Percentiles rank a stretch among this genome's conserved stretches.
phyloP scores from a whole-genome alignment of 2,329 filamentous ascomycete species.

The Ophiostoma perfectum region DNA sequence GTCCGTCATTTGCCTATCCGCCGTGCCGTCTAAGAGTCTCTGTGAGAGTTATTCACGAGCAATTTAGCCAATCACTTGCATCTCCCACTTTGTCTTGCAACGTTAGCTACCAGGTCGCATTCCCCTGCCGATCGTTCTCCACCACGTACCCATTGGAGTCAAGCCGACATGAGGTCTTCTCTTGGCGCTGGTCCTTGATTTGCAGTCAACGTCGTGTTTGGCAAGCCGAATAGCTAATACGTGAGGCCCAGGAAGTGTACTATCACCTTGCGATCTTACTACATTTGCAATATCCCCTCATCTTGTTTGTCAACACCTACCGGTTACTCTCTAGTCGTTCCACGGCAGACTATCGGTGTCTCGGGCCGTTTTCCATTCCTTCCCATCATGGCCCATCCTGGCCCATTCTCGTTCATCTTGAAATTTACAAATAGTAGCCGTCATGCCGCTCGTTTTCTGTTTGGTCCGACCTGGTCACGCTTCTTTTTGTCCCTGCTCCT shows the following conservation, averaged over 20 bases:
- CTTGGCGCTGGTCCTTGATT: conserved; percentile 1
- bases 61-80: neutral
- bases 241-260: neutral
- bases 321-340: neutral
- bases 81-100: neutral
- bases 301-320: conserved; percentile 4
- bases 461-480: neutral
- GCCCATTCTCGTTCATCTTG: neutral
- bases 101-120: neutral
- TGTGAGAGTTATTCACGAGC: no score
- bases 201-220: neutral
- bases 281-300: neutral
- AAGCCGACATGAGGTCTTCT: neutral
- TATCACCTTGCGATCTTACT: neutral
- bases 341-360: conserved; percentile 4
- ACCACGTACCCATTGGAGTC: neutral
- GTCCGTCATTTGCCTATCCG: no score
- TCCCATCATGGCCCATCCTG: no score
- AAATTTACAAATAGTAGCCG: neutral
- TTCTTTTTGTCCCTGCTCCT: neutral
- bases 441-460: neutral
- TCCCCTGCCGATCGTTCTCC: conserved; percentile 4
- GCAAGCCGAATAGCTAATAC: neutral
- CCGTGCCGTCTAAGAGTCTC: no score
- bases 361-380: neutral